phyloP scores from a whole-genome alignment of 2,329 filamentous ascomycete species.

The Macrophomina pseudophaseolina region DNA sequence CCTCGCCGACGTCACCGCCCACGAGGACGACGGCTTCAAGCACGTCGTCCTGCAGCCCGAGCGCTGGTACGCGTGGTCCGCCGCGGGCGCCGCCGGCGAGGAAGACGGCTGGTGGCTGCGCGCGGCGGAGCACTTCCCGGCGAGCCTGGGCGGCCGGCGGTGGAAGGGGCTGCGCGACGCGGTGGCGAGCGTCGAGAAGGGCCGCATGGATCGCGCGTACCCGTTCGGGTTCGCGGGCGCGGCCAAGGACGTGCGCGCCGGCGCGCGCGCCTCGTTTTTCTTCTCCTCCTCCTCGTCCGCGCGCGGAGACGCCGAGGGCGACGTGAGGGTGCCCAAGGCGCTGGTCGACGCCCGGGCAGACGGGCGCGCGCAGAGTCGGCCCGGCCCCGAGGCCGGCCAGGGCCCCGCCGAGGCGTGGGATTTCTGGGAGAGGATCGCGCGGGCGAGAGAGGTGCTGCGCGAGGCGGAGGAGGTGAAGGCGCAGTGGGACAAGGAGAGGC shows the following conservation, averaged over 20 bases:
- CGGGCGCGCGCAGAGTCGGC: background rate
- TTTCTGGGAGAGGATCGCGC: constrained; percentile 9
- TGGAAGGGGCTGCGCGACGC: constrained; percentile 33
- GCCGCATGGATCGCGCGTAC: constrained; percentile 4
- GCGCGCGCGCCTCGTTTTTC: background rate
- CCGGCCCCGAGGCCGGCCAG: background rate
- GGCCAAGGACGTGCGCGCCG: background rate
- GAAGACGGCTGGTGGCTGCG: constrained; percentile 10
- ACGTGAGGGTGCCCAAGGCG: background rate
- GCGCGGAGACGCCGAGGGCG: background rate
- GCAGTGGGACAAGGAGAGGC: constrained; percentile 26
- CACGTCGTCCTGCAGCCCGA: constrained; percentile 17
- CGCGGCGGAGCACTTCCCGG: constrained; percentile 32
- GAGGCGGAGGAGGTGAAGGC: constrained; percentile 24
- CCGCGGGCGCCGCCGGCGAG: constrained; percentile 23
- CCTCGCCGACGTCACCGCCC: constrained; percentile 7
- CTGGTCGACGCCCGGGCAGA: background rate
- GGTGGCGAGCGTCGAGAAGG: constrained; percentile 24
- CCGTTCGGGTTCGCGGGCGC: constrained; percentile 3
- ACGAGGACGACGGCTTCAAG: constrained; percentile 1
- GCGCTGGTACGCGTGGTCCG: constrained; percentile 25
- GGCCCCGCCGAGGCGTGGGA: background rate
- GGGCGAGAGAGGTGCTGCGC: background rate
- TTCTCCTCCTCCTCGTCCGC: background rate
- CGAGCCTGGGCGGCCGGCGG: constrained; percentile 30